A percentile compares a stretch with the other conserved stretches of the same genome.
Conservation (phyloP, 2,329 filamentous ascomycete genomes). For the Phaeosphaeria sp. region DNA sequence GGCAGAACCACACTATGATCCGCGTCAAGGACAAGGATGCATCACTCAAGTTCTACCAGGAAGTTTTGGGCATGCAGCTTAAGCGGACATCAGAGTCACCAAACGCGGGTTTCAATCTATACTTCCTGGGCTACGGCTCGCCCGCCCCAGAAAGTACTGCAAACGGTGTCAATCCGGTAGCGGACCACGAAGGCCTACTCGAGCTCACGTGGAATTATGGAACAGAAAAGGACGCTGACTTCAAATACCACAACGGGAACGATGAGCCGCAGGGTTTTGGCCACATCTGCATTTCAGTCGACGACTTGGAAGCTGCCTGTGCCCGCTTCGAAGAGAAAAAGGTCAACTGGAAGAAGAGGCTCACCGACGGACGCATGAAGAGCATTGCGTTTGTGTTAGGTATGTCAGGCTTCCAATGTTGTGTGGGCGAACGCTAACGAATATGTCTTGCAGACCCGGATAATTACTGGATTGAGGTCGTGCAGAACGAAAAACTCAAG, state of each 20-base stretch:
- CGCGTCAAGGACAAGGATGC: slow-evolving; percentile 74
- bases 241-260: slow-evolving; percentile 93
- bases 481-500: slow-evolving; percentile 78
- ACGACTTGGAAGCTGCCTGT: slow-evolving; percentile 88
- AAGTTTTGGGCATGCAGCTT: slow-evolving; percentile 86
- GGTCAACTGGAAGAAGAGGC: slow-evolving; percentile 91
- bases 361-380: slow-evolving; percentile 91
- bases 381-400: slow-evolving; percentile 88
- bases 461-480: slow-evolving; percentile 78
- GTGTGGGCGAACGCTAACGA: slow-evolving; percentile 9
- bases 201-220: slow-evolving; percentile 87
- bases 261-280: slow-evolving; percentile 91
- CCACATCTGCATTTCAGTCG: slow-evolving; percentile 87
- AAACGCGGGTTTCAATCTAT: slow-evolving; percentile 81
- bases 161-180: slow-evolving; percentile 64
- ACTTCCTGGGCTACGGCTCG: slow-evolving; percentile 81
- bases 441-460: slow-evolving; percentile 65
- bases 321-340: slow-evolving; percentile 80
- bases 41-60: slow-evolving; percentile 63
- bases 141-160: slow-evolving; percentile 58
- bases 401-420: slow-evolving; percentile 23
- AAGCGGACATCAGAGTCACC: slow-evolving; percentile 74
- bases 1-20: slow-evolving; percentile 88
- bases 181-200: slow-evolving; percentile 79
- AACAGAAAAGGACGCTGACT: slow-evolving; percentile 83